phyloP scores from a whole-genome alignment of 1,284 basidiomycete genomes.

The Microbotryomycetes sp. region DNA sequence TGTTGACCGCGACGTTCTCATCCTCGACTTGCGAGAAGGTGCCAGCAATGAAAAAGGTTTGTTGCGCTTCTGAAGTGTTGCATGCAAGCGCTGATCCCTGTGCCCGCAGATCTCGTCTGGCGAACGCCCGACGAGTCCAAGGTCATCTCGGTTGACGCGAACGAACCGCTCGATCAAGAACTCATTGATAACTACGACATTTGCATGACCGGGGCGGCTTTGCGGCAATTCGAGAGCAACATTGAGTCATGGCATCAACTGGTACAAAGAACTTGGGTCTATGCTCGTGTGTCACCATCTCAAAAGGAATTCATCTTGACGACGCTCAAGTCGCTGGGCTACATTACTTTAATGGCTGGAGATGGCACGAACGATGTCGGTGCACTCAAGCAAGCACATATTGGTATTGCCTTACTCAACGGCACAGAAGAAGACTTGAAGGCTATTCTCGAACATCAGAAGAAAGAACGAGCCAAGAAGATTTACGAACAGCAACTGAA shows the following conservation, averaged over 20 bases:
- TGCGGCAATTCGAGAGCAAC: slow-evolving; percentile 67
- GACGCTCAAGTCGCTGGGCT: slow-evolving; percentile 77
- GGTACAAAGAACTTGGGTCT: slow-evolving; percentile 90
- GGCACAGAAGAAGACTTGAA: slow-evolving; percentile 83
- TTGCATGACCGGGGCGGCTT: slow-evolving; percentile 84
- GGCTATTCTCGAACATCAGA: slow-evolving; percentile 86
- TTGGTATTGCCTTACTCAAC: slow-evolving; percentile 86
- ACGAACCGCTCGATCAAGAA: slow-evolving; percentile 63
- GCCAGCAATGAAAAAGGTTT: slow-evolving; percentile 59
- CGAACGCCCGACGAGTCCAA: slow-evolving; percentile 78
- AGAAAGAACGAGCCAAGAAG: slow-evolving; percentile 81
- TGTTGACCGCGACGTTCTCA: slow-evolving; percentile 83
- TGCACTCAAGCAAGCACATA: slow-evolving; percentile 90
- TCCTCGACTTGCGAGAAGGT: slow-evolving; percentile 80
- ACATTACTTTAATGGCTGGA: slow-evolving; percentile 88
- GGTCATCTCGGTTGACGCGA: slow-evolving; percentile 72
- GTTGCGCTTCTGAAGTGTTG: slow-evolving; percentile 36
- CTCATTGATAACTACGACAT: slow-evolving; percentile 83
- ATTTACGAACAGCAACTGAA: slow-evolving; percentile 90
- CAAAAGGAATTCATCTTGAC: slow-evolving; percentile 93
- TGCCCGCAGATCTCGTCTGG: slow-evolving; percentile 37
- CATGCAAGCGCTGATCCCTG: slow-evolving; percentile 5
- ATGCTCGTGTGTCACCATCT: slow-evolving; percentile 87
- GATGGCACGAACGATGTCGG: slow-evolving; percentile 97
- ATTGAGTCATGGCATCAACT: slow-evolving; percentile 62